Percentiles rank a stretch among this genome's conserved stretches.
Evolutionary conservation across 1,284 basidiomycete genomes (phyloP).

Genomic region (Ustilago trichophora): DNA sequence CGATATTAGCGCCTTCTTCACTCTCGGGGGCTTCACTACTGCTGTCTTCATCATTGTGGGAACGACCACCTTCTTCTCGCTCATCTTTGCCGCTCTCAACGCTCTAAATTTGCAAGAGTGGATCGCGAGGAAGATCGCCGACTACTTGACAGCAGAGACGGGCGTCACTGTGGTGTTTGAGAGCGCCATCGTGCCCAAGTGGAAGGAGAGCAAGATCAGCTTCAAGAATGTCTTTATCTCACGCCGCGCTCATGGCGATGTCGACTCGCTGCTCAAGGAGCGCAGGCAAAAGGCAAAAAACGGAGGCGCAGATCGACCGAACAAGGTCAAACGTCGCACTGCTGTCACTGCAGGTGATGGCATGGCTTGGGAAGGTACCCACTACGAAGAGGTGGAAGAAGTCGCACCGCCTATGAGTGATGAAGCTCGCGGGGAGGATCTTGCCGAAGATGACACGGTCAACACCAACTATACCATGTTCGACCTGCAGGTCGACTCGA

Average conservation of each 20-base stretch:
- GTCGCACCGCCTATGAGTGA: slow-evolving; percentile 57
- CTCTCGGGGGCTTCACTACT: slow-evolving; percentile 82
- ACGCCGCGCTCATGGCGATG: slow-evolving; percentile 72
- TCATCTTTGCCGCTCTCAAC: slow-evolving; percentile 87
- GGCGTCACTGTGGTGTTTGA: slow-evolving; percentile 96
- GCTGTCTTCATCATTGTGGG: slow-evolving; percentile 91
- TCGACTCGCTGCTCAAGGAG: slow-evolving; percentile 47
- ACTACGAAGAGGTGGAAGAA: slow-evolving; percentile 59
- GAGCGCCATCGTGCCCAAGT: slow-evolving; percentile 95
- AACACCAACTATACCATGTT: slow-evolving; percentile 66
- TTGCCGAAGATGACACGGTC: slow-evolving; percentile 45
- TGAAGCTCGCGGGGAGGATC: slow-evolving; percentile 52
- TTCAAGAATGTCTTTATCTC: slow-evolving; percentile 97
- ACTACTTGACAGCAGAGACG: slow-evolving; percentile 90
- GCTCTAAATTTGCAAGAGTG: slow-evolving; percentile 92
- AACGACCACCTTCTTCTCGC: slow-evolving; percentile 96
- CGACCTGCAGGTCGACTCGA: slow-evolving; percentile 74
- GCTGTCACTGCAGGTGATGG: slow-evolving; percentile 55
- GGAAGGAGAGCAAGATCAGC: slow-evolving; percentile 92
- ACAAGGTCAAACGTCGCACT: slow-evolving; percentile 42
- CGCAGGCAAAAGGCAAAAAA: slow-evolving; percentile 20
- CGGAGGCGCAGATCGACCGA: slow-evolving; percentile 12
- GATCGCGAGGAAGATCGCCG: slow-evolving; percentile 86
- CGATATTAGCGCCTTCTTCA: slow-evolving; percentile 94
- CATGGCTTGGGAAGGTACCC: slow-evolving; percentile 62